Evolutionary conservation across 768 basidiomycete species (phyloP).

Genomic region (Suillus variegatus): DNA sequence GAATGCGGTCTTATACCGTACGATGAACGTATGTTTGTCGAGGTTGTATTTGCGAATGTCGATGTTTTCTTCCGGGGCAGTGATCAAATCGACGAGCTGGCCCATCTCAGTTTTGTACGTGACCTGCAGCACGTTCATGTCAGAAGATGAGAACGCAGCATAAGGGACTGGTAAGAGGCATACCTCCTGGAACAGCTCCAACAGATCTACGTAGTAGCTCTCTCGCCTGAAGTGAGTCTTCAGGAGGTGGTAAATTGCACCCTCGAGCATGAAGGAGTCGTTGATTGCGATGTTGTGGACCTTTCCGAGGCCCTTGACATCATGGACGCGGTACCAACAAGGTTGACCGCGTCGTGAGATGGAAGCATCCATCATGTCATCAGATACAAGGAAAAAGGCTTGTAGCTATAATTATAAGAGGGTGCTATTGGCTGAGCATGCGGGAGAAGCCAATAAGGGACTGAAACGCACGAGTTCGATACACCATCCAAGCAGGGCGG

Average conservation of each 20-base stretch:
- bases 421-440: not conserved
- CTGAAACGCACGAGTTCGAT: conserved; percentile 81
- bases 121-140: conserved; percentile 32
- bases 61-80: conserved; percentile 87
- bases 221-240: conserved; percentile 83
- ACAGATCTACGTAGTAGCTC: conserved; percentile 81
- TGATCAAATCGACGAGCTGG: conserved; percentile 94
- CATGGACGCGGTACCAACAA: conserved; percentile 83
- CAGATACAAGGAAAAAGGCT: conserved; percentile 95
- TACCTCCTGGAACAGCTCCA: conserved; percentile 91
- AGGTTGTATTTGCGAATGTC: conserved; percentile 89
- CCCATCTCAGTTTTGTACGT: conserved; percentile 95
- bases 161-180: conserved; percentile 16
- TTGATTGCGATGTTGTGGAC: conserved; percentile 80
- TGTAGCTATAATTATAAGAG: conserved; percentile 64
- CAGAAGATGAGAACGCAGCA: not conserved
- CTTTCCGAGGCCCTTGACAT: conserved; percentile 36
- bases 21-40: conserved; percentile 85
- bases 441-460: not conserved
- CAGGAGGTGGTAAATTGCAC: conserved; percentile 88
- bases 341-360: conserved; percentile 94
- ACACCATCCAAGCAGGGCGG: conserved; percentile 92
- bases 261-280: conserved; percentile 95
- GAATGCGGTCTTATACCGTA: conserved; percentile 95
- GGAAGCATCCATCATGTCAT: conserved; percentile 97